Conservation (phyloP, 2,329 filamentous ascomycete species). For the Trichoderma hamatum region DNA sequence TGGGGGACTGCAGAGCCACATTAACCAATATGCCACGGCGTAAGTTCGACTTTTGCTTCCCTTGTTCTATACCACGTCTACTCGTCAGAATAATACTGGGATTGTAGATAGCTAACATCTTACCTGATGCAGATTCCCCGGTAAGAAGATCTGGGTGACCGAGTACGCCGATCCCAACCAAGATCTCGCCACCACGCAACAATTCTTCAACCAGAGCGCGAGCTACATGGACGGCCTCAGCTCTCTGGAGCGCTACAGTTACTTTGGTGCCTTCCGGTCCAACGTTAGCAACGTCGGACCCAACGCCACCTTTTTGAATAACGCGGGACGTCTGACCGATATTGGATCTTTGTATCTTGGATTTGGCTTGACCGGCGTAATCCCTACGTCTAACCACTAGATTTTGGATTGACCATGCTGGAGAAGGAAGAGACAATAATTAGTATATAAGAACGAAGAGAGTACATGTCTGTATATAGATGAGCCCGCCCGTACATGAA, state of each 20-base stretch:
- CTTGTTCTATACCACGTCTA: neutral
- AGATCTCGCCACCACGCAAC: conserved; percentile 60
- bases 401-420: neutral
- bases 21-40: conserved; percentile 52
- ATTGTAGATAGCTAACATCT: neutral
- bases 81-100: neutral
- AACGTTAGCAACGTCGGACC: conserved; percentile 72
- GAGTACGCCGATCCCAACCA: conserved; percentile 69
- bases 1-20: conserved; percentile 66
- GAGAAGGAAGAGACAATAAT: neutral
- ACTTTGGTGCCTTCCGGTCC: conserved; percentile 75
- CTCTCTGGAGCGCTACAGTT: conserved; percentile 70
- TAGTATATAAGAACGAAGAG: neutral
- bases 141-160: conserved; percentile 72
- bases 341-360: conserved; percentile 79
- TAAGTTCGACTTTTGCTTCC: neutral
- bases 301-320: conserved; percentile 71
- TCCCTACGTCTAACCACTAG: conserved; percentile 34
- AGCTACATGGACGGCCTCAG: conserved; percentile 63
- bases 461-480: neutral
- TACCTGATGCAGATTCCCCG: conserved; percentile 55
- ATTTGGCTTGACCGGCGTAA: conserved; percentile 49
- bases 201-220: conserved; percentile 68
- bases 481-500: neutral
- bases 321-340: conserved; percentile 69